Evolutionary conservation across 2,329 filamentous ascomycete species (phyloP).

Genomic region (Paracorniculantispora psalliotae): DNA sequence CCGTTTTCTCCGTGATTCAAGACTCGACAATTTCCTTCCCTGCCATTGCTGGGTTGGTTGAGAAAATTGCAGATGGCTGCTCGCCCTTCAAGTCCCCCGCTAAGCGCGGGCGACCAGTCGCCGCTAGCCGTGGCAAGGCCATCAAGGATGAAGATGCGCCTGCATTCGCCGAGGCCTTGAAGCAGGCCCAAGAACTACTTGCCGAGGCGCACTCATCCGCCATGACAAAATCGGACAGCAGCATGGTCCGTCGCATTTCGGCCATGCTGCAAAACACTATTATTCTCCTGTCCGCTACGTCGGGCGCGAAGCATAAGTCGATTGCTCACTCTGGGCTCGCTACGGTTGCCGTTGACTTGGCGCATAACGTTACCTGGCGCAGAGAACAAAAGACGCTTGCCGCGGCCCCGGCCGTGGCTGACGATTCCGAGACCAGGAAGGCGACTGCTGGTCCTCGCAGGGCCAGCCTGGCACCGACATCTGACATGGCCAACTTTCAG

Average conservation of each 20-base stretch:
- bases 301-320: slow-evolving; percentile 40
- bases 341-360: slow-evolving; percentile 62
- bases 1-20: slow-evolving; percentile 82
- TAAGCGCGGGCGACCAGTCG: slow-evolving; percentile 24
- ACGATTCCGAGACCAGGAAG: slow-evolving; percentile 25
- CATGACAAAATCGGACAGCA: slow-evolving; percentile 48
- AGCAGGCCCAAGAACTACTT: slow-evolving; percentile 61
- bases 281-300: slow-evolving; percentile 60
- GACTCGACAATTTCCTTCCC: slow-evolving; percentile 91
- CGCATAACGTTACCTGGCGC: slow-evolving; percentile 62
- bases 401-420: background rate
- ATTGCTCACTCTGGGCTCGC: slow-evolving; percentile 51
- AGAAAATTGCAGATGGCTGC: slow-evolving; percentile 34
- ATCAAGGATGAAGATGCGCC: slow-evolving; percentile 27
- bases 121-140: slow-evolving; percentile 21
- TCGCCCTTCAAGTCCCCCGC: slow-evolving; percentile 33
- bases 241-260: slow-evolving; percentile 59
- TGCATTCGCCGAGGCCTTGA: slow-evolving; percentile 54
- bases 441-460: slow-evolving; percentile 27
- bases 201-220: slow-evolving; percentile 58
- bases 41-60: slow-evolving; percentile 49
- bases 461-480: slow-evolving; percentile 41
- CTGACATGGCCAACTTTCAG: slow-evolving; percentile 63
- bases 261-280: slow-evolving; percentile 60
- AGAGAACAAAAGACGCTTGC: slow-evolving; percentile 55